A percentile compares a stretch with the other conserved stretches of the same genome.
phyloP scores from a whole-genome alignment of 192 early-diverging fungal genomes.

The Linnemannia elongata region DNA sequence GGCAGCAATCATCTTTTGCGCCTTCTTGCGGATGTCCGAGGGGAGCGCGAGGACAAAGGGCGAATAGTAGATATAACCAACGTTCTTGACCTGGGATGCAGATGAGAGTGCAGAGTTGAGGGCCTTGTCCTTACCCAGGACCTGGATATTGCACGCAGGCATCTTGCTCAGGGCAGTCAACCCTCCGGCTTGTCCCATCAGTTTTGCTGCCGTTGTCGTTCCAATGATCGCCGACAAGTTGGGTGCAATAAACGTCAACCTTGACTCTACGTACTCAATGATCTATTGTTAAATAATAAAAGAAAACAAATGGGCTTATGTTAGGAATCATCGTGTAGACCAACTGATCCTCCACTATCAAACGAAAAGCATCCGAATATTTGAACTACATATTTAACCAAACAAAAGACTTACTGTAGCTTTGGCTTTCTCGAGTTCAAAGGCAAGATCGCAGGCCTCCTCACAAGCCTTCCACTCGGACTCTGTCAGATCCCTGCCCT shows the following conservation, averaged over 20 bases:
- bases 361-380: neutral
- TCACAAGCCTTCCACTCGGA: slow-evolving; percentile 75
- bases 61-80: slow-evolving; percentile 84
- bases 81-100: slow-evolving; percentile 77
- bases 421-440: slow-evolving; percentile 81
- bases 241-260: slow-evolving; percentile 94
- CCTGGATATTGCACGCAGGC: slow-evolving; percentile 90
- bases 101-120: slow-evolving; percentile 74
- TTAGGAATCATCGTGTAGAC: neutral
- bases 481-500: slow-evolving; percentile 72
- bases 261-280: slow-evolving; percentile 90
- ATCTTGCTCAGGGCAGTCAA: slow-evolving; percentile 88
- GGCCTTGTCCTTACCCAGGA: slow-evolving; percentile 55
- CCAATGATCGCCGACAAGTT: slow-evolving; percentile 92
- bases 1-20: slow-evolving; percentile 82
- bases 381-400: neutral
- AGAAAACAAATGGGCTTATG: neutral
- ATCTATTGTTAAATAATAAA: slow-evolving; percentile 64
- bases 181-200: slow-evolving; percentile 93
- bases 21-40: slow-evolving; percentile 83
- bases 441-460: slow-evolving; percentile 83
- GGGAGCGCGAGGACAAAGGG: slow-evolving; percentile 79
- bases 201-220: slow-evolving; percentile 87
- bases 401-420: slow-evolving; percentile 60
- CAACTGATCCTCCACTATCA: neutral